These are phyloP conservation scores for Dimocarpus longan DNA, from an alignment of 345 rosid species.

Conservation along the genomic window DNA sequence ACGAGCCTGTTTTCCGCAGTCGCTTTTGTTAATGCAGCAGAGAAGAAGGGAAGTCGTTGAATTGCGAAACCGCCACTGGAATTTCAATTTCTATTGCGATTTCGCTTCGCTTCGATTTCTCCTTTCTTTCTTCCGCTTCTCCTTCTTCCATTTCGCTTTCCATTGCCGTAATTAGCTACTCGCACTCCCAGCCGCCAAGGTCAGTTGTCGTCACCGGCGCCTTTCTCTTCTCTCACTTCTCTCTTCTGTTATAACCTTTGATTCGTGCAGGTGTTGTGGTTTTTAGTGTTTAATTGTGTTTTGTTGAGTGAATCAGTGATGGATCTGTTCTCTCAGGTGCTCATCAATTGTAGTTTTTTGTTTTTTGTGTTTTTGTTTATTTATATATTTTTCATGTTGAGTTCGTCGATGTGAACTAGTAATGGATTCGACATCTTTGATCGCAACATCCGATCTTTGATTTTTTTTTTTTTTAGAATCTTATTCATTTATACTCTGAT, in stretches of 20 bases:
- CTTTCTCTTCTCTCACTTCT: background rate
- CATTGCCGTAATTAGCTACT: background rate
- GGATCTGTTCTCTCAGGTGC: conserved; percentile 27
- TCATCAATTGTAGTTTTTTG: background rate
- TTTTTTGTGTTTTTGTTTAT: background rate
- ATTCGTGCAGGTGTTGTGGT: background rate
- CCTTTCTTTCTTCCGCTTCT: background rate
- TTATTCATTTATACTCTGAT: background rate
- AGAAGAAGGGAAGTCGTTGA: background rate
- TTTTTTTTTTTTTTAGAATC: background rate
- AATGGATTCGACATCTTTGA: background rate
- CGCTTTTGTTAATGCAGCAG: background rate
- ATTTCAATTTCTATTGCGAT: background rate
- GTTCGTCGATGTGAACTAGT: background rate
- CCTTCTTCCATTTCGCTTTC: background rate
- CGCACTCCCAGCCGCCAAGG: background rate
- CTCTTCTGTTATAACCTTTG: background rate
- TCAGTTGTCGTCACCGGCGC: background rate
- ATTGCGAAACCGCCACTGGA: background rate
- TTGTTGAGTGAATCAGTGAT: background rate
- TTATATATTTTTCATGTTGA: background rate
- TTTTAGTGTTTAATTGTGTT: conserved; percentile 7
- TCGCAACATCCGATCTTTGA: conserved; percentile 1
- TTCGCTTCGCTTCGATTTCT: background rate
- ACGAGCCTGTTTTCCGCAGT: background rate